Percentiles rank a stretch among this genome's conserved stretches.
Conservation (phyloP, 1,284 basidiomycete genomes). For the Kwoniella shivajii region DNA sequence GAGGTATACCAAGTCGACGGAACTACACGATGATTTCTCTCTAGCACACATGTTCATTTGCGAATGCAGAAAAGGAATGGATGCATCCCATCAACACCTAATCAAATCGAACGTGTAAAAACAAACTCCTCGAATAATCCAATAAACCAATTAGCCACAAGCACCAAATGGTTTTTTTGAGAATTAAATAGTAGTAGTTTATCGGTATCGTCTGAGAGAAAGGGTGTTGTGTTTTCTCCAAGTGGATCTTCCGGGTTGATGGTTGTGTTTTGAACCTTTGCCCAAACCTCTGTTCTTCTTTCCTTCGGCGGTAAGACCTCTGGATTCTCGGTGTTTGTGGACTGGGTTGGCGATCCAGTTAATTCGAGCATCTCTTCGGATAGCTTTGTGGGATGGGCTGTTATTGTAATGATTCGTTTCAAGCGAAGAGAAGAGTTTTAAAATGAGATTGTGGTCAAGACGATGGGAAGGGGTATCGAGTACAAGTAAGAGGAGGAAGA, state of each 20-base stretch:
- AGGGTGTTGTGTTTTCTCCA: conserved; percentile 99
- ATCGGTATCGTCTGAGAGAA: conserved; percentile 96
- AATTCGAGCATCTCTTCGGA: conserved; percentile 93
- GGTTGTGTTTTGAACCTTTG: conserved; percentile 95
- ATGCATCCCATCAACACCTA: conserved; percentile 19
- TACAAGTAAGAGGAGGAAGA: neutral
- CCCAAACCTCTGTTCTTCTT: conserved; percentile 83
- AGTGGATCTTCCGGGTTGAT: conserved; percentile 84
- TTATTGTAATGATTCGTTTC: neutral
- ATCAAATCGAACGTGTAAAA: conserved; percentile 1
- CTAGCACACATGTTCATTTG: neutral
- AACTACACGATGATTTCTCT: neutral
- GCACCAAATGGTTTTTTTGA: conserved; percentile 7
- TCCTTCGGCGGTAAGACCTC: conserved; percentile 94
- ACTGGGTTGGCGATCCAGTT: conserved; percentile 99
- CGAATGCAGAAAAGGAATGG: conserved; percentile 3
- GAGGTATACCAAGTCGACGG: too few relatives aligned
- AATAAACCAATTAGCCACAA: conserved; percentile 10
- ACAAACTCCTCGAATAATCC: neutral
- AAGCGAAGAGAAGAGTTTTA: neutral
- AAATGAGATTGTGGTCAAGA: neutral
- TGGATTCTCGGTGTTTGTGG: conserved; percentile 97
- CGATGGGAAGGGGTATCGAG: neutral
- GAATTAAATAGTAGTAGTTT: conserved; percentile 52
- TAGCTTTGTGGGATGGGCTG: conserved; percentile 60